Conservation (phyloP, 2,329 filamentous ascomycete genomes). For the Colletotrichum godetiae region DNA sequence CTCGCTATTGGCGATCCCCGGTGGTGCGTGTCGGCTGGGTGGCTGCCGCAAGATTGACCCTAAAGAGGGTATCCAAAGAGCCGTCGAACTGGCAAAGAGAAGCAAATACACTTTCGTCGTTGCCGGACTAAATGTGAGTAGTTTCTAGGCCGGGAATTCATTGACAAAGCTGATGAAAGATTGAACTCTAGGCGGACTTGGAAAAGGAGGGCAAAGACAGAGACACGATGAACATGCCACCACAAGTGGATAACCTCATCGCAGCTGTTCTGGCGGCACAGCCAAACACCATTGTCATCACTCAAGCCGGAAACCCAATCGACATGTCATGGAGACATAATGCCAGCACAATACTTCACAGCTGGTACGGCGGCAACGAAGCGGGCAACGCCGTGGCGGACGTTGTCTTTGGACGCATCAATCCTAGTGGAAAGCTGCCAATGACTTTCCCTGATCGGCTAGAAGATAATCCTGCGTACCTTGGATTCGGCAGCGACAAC, state of each 20-base stretch:
- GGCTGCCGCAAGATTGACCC: slow-evolving; percentile 68
- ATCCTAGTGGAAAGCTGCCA: slow-evolving; percentile 80
- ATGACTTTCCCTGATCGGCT: slow-evolving; percentile 74
- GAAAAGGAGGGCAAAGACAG: slow-evolving; percentile 79
- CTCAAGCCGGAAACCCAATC: slow-evolving; percentile 77
- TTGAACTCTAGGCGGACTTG: slow-evolving; percentile 63
- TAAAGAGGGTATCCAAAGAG: slow-evolving; percentile 70
- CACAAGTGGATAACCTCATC: slow-evolving; percentile 75
- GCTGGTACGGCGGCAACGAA: slow-evolving; percentile 83
- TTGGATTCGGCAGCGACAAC: slow-evolving; percentile 74
- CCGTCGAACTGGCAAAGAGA: slow-evolving; percentile 73
- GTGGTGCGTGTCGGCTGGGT: slow-evolving; percentile 72
- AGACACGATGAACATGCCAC: slow-evolving; percentile 77
- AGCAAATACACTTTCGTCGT: slow-evolving; percentile 83
- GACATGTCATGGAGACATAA: slow-evolving; percentile 69
- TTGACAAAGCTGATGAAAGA: neutral
- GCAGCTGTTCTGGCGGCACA: slow-evolving; percentile 71
- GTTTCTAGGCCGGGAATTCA: too few species aligned
- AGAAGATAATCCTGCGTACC: slow-evolving; percentile 75
- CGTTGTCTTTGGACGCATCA: slow-evolving; percentile 74
- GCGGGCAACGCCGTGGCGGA: slow-evolving; percentile 79
- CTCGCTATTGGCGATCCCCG: slow-evolving; percentile 61
- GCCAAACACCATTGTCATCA: slow-evolving; percentile 72
- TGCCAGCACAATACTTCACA: slow-evolving; percentile 69
- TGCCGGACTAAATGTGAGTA: slow-evolving; percentile 69